Evolutionary conservation across 2,329 filamentous ascomycete genomes (phyloP), one percentile per base, ranked within the genome.

Genomic region (Fusarium duplospermum): DNA sequence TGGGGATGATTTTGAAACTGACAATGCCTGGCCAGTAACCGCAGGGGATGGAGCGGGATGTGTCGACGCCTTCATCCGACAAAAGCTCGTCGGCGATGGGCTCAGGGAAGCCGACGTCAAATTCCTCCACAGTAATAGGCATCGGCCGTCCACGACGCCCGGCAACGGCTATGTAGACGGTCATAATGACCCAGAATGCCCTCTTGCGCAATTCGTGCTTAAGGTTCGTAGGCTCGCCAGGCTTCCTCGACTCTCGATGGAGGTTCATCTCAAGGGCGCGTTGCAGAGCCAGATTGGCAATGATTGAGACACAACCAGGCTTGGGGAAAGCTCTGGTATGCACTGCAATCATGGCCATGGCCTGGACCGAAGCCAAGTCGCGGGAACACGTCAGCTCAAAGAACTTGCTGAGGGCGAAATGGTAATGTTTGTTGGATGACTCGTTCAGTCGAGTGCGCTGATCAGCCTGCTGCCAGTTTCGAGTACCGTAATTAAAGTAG

Each of bases 261-360:
- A 96, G 85, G 20, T 93, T 92, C 42, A 94, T 84, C 76, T 96
- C 94, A 38, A 96, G 87, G 11, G 93, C 93, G 33, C 93, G 85
- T 6, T 90, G 87, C 50, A 95, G 85, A 1, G 93, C 89, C 56
- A 90, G 86, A 62, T 89, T 90, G 35, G 89, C 89, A 69, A 95
- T 86, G 74, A 93, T 88, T 83, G 91, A 92, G 63, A 92, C 93
- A 47, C 92, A 90, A 14, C 93, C 93, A 1, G 94, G 93, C 76
- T 95, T 94, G 33, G 93, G 93, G 67, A 96, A 95, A 60, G 90
- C 91, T 68, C 94, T 90, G 5, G 94, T 89, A 80, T 96, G 93
- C 4, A 89, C 83, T 67, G 91, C 91, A 20, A 97, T 90, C 83
- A 96, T 84, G 13, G 91, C 87, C 77, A 96, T 81, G 4, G 93